These are phyloP conservation scores for Aspergillus biplanus DNA, from an alignment of 495 filamentous ascomycete genomes.

Conservation along the genomic window DNA sequence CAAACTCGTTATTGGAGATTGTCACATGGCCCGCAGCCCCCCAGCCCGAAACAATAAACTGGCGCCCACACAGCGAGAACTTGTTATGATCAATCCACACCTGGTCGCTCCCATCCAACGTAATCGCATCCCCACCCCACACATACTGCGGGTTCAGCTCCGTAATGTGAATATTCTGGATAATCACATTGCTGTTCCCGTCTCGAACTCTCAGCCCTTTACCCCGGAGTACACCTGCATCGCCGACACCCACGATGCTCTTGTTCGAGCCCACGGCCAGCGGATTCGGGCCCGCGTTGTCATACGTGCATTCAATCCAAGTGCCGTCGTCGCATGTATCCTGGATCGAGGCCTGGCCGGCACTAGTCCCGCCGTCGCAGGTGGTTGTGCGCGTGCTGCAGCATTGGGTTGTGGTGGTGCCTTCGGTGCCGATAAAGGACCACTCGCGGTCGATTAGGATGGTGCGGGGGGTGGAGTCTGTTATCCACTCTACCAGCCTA, in stretches of 20 bases:
- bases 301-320: slow-evolving; percentile 27
- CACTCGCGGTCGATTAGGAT: slow-evolving; percentile 43
- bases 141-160: slow-evolving; percentile 35
- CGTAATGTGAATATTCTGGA: slow-evolving; percentile 40
- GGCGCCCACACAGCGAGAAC: slow-evolving; percentile 24
- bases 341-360: slow-evolving; percentile 24
- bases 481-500: slow-evolving; percentile 20
- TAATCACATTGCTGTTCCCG: slow-evolving; percentile 30
- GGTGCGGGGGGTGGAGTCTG: slow-evolving; percentile 39
- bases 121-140: slow-evolving; percentile 33
- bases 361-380: slow-evolving; percentile 19
- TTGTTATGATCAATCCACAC: slow-evolving; percentile 33
- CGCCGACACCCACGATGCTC: slow-evolving; percentile 33
- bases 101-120: slow-evolving; percentile 22
- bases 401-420: slow-evolving; percentile 25
- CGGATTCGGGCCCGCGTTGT: slow-evolving; percentile 18
- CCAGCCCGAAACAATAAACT: slow-evolving; percentile 26
- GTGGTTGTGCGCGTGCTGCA: slow-evolving; percentile 22
- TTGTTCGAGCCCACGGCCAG: slow-evolving; percentile 36
- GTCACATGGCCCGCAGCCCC: slow-evolving; percentile 24
- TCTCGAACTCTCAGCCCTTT: slow-evolving; percentile 25
- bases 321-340: slow-evolving; percentile 17
- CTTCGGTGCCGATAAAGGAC: slow-evolving; percentile 35
- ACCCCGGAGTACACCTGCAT: slow-evolving; percentile 27
- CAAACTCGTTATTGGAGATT: slow-evolving; percentile 45